Base-by-base conservation (phyloP, 78 protist genomes). In the Dictyostelium intermedium region DNA sequence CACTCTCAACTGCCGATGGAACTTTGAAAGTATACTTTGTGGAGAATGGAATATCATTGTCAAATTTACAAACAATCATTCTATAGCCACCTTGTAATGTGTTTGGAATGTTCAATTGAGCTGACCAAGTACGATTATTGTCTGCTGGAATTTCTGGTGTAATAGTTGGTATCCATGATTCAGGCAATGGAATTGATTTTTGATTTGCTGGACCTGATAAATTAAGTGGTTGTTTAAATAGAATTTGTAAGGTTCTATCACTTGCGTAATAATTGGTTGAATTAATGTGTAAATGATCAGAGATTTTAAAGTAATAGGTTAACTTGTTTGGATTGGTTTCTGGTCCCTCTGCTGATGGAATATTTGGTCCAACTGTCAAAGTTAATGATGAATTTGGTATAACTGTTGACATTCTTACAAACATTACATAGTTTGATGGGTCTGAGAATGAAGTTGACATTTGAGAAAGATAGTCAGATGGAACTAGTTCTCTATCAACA, bases 331-430 rank as follows among this genome's bases (percentile, higher is more conserved):
- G 77, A 41, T 50, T 39, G 5, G 13, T 7, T 34, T 47, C 61
- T 13, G 81, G 37, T 56, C 93, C 93, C 20, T 87, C 93, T 5
- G 85, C 37, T 1, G 85, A 87, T 78, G 93, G 85, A 11, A 87
- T 78, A 60, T 69, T 50, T 39, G 84, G 78, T 25, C 85, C 85
- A 50, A 87, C 20, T 0, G 79, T n/a, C 7, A 87, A 34, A 13
- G 81, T 35, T 7, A 78, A 25, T 10, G 27, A 30, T 6, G 93
- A 79, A 37, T 78, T 87, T 39, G 93, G 41, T 8, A 60, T 18
- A 4, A 78, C 20, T 30, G 70, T 25, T 60, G 85, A 83, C 53
- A 77, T 87, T 70, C 70, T 87, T 8, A 87, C 30, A 73, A 87
- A 35, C 39, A 87, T 16, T 7, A 73, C 4, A 13, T 32, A 27